Conservation (phyloP, 176 grass and related monocot genomes). For the Oryza longistaminata region DNA sequence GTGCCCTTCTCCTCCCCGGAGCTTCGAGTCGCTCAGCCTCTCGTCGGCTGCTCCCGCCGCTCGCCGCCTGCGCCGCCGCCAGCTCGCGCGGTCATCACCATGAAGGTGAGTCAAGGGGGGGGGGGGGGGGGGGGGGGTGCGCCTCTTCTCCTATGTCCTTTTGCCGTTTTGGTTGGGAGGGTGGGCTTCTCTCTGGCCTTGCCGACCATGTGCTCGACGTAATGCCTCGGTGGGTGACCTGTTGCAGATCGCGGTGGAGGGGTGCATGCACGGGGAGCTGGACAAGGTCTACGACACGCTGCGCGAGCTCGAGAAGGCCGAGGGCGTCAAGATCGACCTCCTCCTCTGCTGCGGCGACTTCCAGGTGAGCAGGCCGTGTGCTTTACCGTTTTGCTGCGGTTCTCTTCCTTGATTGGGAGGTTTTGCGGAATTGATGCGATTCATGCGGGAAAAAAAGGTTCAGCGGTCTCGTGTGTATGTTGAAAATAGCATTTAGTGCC, state of each 20-base stretch:
- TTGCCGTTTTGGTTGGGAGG: not conserved
- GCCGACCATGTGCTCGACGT: slow-evolving; percentile 47
- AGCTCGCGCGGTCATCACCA: not conserved
- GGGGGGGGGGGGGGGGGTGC: too few species aligned
- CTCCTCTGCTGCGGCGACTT: slow-evolving; percentile 89
- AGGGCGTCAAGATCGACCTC: slow-evolving; percentile 84
- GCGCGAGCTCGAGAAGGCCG: slow-evolving; percentile 55
- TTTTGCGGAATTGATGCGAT: not conserved
- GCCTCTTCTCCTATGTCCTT: not conserved
- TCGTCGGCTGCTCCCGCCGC: not conserved
- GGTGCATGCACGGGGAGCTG: slow-evolving; percentile 89
- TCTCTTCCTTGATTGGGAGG: not conserved
- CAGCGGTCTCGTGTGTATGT: not conserved
- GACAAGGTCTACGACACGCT: slow-evolving; percentile 79
- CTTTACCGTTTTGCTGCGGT: not conserved
- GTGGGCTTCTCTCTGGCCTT: not conserved
- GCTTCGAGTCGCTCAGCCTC: not conserved
- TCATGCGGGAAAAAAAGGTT: not conserved
- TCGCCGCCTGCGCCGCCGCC: not conserved
- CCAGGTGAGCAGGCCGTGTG: slow-evolving; percentile 52
- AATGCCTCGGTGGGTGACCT: slow-evolving; percentile 24
- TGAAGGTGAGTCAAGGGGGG: slow-evolving; percentile 35
- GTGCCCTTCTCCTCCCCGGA: too few species aligned
- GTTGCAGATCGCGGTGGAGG: slow-evolving; percentile 77
- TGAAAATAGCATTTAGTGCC: not conserved